A percentile compares a stretch with the other conserved stretches of the same genome.
Evolutionary conservation across 2,329 filamentous ascomycete species (phyloP).

Genomic region (Colletotrichum gloeosporioides): DNA sequence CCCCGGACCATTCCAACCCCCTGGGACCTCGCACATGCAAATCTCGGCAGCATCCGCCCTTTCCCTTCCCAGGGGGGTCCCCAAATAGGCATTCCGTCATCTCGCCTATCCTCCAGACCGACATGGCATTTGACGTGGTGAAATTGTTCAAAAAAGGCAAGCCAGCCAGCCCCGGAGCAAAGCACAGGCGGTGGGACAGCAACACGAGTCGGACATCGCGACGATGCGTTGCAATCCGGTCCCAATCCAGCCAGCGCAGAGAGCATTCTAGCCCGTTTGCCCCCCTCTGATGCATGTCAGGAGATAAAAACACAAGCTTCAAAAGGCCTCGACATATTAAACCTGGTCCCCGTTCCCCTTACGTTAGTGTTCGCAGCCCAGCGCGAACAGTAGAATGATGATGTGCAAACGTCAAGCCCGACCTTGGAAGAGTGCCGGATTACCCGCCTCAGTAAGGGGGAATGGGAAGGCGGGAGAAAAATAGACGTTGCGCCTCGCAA

Average conservation of each 20-base stretch:
- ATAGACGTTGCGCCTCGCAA: not conserved
- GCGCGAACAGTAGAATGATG: not conserved
- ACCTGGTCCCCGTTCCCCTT: not conserved
- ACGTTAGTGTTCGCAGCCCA: not conserved
- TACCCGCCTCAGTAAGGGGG: not conserved
- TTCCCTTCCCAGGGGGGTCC: not conserved
- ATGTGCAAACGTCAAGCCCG: not conserved
- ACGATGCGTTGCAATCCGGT: not conserved
- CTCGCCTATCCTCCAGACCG: not conserved
- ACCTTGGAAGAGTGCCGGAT: not conserved
- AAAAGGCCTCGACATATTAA: not conserved
- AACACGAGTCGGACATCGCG: not conserved
- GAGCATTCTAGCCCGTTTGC: not conserved
- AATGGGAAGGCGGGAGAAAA: not conserved
- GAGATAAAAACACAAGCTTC: not conserved
- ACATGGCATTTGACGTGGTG: not conserved
- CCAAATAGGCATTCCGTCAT: slow-evolving; percentile 10
- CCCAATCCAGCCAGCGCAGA: not conserved
- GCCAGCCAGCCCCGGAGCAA: not conserved
- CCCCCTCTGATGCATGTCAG: not conserved
- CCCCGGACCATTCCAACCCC: not conserved
- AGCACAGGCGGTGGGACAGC: not conserved
- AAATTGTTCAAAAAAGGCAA: not conserved
- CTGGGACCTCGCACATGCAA: not conserved
- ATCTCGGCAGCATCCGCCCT: slow-evolving; percentile 10